Percentiles rank a stretch among this genome's conserved stretches.
These are phyloP conservation scores for Ascochyta rabiei DNA, from an alignment of 2,329 filamentous ascomycete species.

Conservation along the genomic window DNA sequence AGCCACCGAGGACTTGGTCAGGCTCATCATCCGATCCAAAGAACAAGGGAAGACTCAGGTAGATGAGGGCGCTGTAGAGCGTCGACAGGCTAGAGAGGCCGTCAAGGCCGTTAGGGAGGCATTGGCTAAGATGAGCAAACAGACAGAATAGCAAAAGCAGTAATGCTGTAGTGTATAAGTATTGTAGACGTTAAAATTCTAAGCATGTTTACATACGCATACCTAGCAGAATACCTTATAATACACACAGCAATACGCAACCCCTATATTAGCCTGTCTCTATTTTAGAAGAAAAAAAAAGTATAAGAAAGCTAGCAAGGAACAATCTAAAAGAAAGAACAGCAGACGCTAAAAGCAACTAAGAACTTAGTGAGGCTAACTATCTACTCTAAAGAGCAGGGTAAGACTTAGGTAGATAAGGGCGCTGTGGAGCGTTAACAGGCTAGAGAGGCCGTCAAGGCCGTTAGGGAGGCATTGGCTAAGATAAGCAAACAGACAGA, in stretches of 20 bases:
- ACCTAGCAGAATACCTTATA: too few species aligned
- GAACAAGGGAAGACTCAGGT: constrained; percentile 44
- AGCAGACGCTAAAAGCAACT: constrained; percentile 60
- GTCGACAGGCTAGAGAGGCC: constrained; percentile 51
- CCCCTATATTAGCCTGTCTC: too few species aligned
- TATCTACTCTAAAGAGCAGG: constrained; percentile 54
- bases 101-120: constrained; percentile 56
- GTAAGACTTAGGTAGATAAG: constrained; percentile 36
- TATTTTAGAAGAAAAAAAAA: too few species aligned
- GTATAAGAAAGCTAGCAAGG: constrained; percentile 58
- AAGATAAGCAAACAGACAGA: constrained; percentile 22
- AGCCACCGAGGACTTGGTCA: constrained; percentile 59
- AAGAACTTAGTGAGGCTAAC: constrained; percentile 57
- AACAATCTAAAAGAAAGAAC: constrained; percentile 62
- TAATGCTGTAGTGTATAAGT: neutral
- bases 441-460: constrained; percentile 54
- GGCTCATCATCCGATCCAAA: constrained; percentile 53
- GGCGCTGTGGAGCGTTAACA: constrained; percentile 48
- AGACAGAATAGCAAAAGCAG: neutral
- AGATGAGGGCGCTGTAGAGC: constrained; percentile 47
- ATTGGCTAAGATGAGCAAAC: constrained; percentile 44
- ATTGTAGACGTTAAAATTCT: constrained; percentile 8
- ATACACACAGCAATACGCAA: too few species aligned
- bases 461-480: constrained; percentile 55
- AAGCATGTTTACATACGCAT: too few species aligned